These are phyloP conservation scores for Diaporthe sp. DNA, from an alignment of 2,329 filamentous ascomycete genomes.

Conservation along the genomic window DNA sequence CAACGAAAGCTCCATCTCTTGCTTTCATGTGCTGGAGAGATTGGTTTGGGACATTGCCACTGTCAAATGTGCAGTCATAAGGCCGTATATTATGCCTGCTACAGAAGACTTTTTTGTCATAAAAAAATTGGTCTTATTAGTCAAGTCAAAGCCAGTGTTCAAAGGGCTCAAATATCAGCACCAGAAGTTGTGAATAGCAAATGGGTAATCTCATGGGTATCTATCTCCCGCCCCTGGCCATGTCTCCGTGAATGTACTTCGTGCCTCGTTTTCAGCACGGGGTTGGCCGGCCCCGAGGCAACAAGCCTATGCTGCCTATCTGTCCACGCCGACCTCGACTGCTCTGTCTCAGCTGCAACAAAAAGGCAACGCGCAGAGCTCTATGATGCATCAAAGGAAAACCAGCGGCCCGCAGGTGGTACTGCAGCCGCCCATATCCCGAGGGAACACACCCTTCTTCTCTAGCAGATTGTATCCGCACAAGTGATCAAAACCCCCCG, in stretches of 20 bases:
- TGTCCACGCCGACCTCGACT: background rate
- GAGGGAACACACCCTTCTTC: background rate
- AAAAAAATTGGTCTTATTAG: background rate
- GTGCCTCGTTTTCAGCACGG: background rate
- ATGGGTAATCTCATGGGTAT: constrained; percentile 9
- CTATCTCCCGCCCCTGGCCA: background rate
- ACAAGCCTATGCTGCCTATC: background rate
- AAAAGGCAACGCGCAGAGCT: constrained; percentile 7
- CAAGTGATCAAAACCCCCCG: background rate
- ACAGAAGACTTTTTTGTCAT: background rate
- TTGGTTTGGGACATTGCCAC: background rate
- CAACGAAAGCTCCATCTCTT: background rate
- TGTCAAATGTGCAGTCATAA: background rate
- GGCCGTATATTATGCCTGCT: background rate
- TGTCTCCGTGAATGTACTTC: background rate
- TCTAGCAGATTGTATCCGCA: background rate
- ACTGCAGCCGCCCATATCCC: background rate
- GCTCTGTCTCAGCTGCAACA: background rate
- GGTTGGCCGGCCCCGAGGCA: background rate
- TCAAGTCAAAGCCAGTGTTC: background rate
- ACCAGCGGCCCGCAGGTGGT: background rate
- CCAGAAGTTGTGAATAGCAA: background rate
- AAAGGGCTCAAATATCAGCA: background rate
- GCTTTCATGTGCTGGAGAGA: background rate
- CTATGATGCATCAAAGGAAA: constrained; percentile 13